These are phyloP conservation scores for Rasamsonia emersonii DNA, from an alignment of 2,329 filamentous ascomycete species.

Conservation along the genomic window DNA sequence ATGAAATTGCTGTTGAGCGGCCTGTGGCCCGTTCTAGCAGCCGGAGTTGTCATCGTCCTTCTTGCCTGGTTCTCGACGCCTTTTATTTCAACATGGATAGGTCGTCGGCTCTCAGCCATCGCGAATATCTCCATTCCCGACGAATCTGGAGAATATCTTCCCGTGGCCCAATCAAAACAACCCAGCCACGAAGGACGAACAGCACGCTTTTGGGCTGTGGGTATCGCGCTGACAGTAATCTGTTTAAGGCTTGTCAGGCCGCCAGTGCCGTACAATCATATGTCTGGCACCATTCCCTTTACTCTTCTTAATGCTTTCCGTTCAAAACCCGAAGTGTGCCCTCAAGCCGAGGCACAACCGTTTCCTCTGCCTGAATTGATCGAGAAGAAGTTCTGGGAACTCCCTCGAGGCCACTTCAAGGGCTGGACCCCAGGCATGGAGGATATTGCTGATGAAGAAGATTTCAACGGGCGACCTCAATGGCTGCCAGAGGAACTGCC, in stretches of 20 bases:
- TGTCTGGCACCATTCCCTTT: constrained; percentile 22
- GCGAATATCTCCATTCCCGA: constrained; percentile 9
- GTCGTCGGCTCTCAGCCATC: constrained; percentile 16
- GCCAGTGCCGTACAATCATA: constrained; percentile 20
- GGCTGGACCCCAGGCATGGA: constrained; percentile 19
- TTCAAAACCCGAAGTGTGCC: constrained; percentile 1
- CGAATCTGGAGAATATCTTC: constrained; percentile 11
- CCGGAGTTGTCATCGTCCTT: constrained; percentile 12
- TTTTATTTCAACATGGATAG: constrained; percentile 12
- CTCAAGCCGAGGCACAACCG: constrained; percentile 7
- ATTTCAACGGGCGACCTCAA: constrained; percentile 9
- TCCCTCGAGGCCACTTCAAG: constrained; percentile 18
- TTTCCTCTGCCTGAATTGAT: constrained; percentile 20
- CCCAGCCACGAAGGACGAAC: constrained; percentile 1
- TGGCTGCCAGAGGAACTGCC: constrained; percentile 19
- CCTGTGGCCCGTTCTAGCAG: constrained; percentile 17
- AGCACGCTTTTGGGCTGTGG: constrained; percentile 14
- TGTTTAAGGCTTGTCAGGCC: constrained; percentile 17
- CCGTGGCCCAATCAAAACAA: constrained; percentile 6
- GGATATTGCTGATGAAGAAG: constrained; percentile 6
- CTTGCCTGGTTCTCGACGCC: constrained; percentile 15
- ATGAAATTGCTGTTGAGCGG: constrained; percentile 23
- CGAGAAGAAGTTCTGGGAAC: constrained; percentile 20
- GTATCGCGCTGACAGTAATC: constrained; percentile 3
- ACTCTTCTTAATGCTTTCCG: constrained; percentile 16